These are phyloP conservation scores for Hericium alpestre DNA, from an alignment of 768 basidiomycete species.

Conservation along the genomic window DNA sequence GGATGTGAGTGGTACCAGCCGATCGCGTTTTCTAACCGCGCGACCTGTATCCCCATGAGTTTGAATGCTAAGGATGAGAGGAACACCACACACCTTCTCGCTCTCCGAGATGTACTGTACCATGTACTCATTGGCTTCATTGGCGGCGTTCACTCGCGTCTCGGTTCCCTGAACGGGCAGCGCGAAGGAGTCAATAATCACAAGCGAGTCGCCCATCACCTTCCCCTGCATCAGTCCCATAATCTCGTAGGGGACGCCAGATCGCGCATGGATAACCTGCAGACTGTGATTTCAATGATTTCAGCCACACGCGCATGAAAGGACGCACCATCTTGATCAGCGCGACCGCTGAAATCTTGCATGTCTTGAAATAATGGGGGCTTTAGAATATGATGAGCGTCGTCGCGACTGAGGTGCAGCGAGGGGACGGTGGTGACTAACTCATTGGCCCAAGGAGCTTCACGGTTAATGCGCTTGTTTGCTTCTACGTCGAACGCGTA, in stretches of 20 bases:
- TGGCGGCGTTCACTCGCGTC: constrained; percentile 92
- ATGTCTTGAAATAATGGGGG: constrained; percentile 75
- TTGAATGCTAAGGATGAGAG: not conserved
- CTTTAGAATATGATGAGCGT: constrained; percentile 25
- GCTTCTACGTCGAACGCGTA: constrained; percentile 63
- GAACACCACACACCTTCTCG: constrained; percentile 49
- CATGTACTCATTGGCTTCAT: constrained; percentile 98
- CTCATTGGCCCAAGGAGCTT: constrained; percentile 84
- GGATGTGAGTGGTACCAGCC: constrained; percentile 99
- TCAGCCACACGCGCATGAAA: not conserved
- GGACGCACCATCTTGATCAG: constrained; percentile 81
- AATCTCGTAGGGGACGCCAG: constrained; percentile 95
- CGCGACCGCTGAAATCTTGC: constrained; percentile 91
- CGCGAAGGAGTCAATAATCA: constrained; percentile 94
- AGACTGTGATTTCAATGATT: constrained; percentile 12
- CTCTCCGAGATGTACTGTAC: constrained; percentile 81
- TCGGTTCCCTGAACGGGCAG: constrained; percentile 97
- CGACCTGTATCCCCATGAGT: constrained; percentile 41
- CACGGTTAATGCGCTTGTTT: constrained; percentile 54
- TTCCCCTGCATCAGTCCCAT: constrained; percentile 99
- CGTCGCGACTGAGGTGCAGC: not conserved
- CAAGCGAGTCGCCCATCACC: constrained; percentile 64
- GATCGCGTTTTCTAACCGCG: constrained; percentile 75
- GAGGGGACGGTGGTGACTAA: constrained; percentile 26
- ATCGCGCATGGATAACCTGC: constrained; percentile 96